These are phyloP conservation scores for Cardamine chenopodiifolia DNA, from an alignment of 345 rosid genomes.

Conservation along the genomic window DNA sequence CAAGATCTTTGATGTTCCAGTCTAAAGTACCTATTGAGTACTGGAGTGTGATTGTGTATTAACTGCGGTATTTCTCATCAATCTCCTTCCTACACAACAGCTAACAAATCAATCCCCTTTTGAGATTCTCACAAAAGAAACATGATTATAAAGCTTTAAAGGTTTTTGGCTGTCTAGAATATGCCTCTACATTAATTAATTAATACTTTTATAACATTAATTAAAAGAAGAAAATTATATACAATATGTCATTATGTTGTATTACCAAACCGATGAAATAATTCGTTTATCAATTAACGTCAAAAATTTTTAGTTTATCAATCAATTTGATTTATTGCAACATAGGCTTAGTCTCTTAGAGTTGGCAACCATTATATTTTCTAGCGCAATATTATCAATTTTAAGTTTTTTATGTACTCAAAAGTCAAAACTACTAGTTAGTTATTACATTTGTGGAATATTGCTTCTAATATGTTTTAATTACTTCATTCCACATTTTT, in stretches of 20 bases:
- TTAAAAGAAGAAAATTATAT: not conserved
- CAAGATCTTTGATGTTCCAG: too few relatives aligned
- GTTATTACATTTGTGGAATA: not conserved
- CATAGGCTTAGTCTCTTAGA: not conserved
- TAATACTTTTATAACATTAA: not conserved
- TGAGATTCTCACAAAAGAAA: too few relatives aligned
- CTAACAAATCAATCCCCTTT: too few relatives aligned
- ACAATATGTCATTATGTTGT: not conserved
- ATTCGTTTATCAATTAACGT: slow-evolving; percentile 14
- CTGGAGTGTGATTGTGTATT: too few relatives aligned
- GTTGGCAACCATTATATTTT: slow-evolving; percentile 1
- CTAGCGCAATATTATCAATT: not conserved
- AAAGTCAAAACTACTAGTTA: slow-evolving; percentile 14
- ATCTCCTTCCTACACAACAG: too few relatives aligned
- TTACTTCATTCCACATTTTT: not conserved
- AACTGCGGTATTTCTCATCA: too few relatives aligned
- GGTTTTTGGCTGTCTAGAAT: too few relatives aligned
- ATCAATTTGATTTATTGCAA: not conserved
- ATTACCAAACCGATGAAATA: not conserved
- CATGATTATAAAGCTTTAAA: too few relatives aligned
- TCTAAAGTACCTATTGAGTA: too few relatives aligned
- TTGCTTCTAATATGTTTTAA: not conserved
- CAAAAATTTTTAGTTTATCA: not conserved
- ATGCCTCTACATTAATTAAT: too few relatives aligned
- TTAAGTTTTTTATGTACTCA: not conserved